A percentile compares a stretch with the other conserved stretches of the same genome.
Evolutionary conservation across 1,284 basidiomycete genomes (phyloP).

Genomic region (Cryptococcus wingfieldii): DNA sequence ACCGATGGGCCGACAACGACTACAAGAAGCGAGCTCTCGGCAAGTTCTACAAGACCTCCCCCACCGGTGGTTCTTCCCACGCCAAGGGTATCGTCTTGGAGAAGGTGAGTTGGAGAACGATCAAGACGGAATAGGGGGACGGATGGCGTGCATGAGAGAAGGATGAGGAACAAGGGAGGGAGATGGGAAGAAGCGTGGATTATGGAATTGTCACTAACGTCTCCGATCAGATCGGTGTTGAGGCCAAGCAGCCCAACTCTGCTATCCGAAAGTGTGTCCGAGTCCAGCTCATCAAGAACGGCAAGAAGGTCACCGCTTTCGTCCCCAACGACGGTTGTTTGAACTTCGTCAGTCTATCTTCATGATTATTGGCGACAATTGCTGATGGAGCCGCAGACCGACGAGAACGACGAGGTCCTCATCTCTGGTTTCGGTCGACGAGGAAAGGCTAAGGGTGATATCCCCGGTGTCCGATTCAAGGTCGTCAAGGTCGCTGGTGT

Average conservation of each 20-base stretch:
- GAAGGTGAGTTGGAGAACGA: slow-evolving; percentile 57
- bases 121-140: not conserved
- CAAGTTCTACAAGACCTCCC: slow-evolving; percentile 99
- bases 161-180: not conserved
- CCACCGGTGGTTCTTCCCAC: slow-evolving; percentile 98
- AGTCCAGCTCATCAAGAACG: slow-evolving; percentile 99
- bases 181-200: not conserved
- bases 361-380: not conserved
- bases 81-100: slow-evolving; percentile 99
- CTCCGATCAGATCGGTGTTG: slow-evolving; percentile 54
- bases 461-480: slow-evolving; percentile 86
- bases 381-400: slow-evolving; percentile 45
- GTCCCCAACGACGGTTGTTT: slow-evolving; percentile 95
- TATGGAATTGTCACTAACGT: not conserved
- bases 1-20: slow-evolving; percentile 99
- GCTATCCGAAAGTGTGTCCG: slow-evolving; percentile 99
- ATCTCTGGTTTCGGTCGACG: slow-evolving; percentile 99
- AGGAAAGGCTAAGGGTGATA: slow-evolving; percentile 72
- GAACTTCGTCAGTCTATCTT: slow-evolving; percentile 60
- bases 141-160: not conserved
- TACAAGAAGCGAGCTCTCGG: slow-evolving; percentile 99
- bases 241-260: slow-evolving; percentile 87
- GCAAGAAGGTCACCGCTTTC: slow-evolving; percentile 98
- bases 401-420: slow-evolving; percentile 99
- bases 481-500: slow-evolving; percentile 99